Conservation (phyloP, 257 asterid species). For the Jaltomata sinuosa region DNA sequence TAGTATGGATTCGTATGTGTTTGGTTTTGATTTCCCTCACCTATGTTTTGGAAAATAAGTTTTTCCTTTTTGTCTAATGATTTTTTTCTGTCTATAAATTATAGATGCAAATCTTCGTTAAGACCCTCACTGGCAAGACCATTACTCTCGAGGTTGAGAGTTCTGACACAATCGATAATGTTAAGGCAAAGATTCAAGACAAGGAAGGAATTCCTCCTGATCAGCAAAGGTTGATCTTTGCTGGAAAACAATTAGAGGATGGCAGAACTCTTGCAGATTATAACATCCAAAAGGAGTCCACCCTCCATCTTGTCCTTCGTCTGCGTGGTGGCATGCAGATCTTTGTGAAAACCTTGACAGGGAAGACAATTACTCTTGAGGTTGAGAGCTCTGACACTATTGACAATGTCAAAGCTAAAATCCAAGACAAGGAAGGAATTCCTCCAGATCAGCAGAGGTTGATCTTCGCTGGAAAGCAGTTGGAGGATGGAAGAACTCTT, state of each 20-base stretch:
- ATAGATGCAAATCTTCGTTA: not conserved
- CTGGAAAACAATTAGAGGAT: too few species aligned
- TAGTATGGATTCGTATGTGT: not conserved
- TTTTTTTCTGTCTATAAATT: not conserved
- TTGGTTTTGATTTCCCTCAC: not conserved
- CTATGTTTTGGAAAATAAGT: not conserved
- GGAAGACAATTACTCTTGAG: not conserved
- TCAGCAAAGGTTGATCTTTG: not conserved
- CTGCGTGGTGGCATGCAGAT: not conserved
- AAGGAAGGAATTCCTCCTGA: constrained; percentile 1
- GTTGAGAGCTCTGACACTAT: not conserved
- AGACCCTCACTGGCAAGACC: not conserved
- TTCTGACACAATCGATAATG: not conserved
- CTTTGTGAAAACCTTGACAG: not conserved
- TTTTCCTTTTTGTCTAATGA: not conserved
- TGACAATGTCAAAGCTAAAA: not conserved
- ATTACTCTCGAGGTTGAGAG: not conserved
- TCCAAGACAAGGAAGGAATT: not conserved
- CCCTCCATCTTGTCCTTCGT: too few species aligned
- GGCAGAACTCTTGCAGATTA: too few species aligned
- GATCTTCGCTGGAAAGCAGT: not conserved
- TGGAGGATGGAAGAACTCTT: too few species aligned
- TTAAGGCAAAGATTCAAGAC: not conserved
- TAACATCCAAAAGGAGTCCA: too few species aligned
- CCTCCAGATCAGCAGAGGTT: not conserved